Base-by-base conservation (phyloP, 768 basidiomycete species). In the Tylopilus sp. region DNA sequence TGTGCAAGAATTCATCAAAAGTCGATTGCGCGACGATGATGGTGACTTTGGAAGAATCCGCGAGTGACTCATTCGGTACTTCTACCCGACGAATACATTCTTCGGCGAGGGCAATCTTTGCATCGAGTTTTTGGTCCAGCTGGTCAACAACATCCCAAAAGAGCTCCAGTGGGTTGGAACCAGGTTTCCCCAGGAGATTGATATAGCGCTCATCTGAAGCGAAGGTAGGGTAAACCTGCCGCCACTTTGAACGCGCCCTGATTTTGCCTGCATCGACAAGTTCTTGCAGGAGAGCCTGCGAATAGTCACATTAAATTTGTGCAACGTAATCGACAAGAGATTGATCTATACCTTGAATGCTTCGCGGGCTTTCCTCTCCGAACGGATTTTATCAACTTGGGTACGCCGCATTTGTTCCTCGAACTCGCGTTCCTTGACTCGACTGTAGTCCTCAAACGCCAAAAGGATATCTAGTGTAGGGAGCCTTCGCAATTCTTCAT, bases 71-170 rank as follows among this genome's bases (percentile, higher is more conserved):
- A 36, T 69, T 70, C 21, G 67, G 69, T 13, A 41, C 65, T 39
- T 69, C 67, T 17, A 67, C 57, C 43, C 75, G 73, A 56, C 74
- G 77, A 56, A 90, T 75, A 4, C 77, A 83, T 26, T 74, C 77
- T 52, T 86, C 84, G 3, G 88, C 81, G 26, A 80, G 61, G n/a
- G 76, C 76, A 17, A 90, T 84, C 63, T 90, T 90, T 18, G 78
- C 78, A 54, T 94, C 92, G 17, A 95, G 79, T 57, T 84, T 79
- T 64, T 94, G 90, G 62, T 93, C 94, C 3, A 97, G 77, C 38
- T 75, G 77, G 68, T 99, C 97, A 40, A 97, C 86, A 10, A 79
- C 66, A 69, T 98, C 95, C 92, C 94, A 97, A 71, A 97, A 98
- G 4, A 98, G 79, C 62, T 99, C 97, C 26, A 99, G 78, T 1